Base-by-base conservation (phyloP, 192 early-diverging fungal genomes). In the Glomus cerebriforme region DNA sequence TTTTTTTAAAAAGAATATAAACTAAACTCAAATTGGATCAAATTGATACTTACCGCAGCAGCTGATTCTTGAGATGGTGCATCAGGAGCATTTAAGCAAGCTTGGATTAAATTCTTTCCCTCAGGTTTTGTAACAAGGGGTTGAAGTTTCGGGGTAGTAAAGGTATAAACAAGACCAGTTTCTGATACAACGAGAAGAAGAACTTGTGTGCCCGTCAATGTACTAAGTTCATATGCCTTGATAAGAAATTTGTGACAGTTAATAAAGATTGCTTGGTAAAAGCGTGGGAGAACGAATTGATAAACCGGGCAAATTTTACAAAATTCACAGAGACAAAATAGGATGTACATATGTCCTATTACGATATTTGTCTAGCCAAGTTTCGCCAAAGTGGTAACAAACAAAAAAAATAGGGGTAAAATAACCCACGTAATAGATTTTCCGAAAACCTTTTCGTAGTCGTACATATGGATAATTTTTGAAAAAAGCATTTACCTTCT, bases 121-220 rank as follows among this genome's bases (percentile, higher is more conserved):
- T 97, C 94, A 19, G 93, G 85, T 83, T 96, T 93, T 27, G 95
- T 95, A 75, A 98, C 95, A 29, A 98, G 87, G 15, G 96, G 95
- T 83, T 96, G 95, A 64, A 98, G 89, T 85, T 96, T 96, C 45
- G 93, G 93, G 37, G 96, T 98, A 9, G 96, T 95, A 82, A 96
- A 97, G 29, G 95, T 97, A 84, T 97, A 97, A 7, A 98, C 96
- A 49, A 96, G 92, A 32, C 96, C 96, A 66, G 96, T 97, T 83
- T 98, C 96, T 3, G 95, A 96, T 58, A 96, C 96, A 15, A 98
- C 95, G 70, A 98, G 83, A 45, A 98, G 88, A 63, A 98, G 87
- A 19, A 97, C 95, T 87, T 98, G 95, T 7, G 96, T 98, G 58
- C 96, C 96, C 7, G 96, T 98, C 81, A 98, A 88, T 3, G 95